Conservation (phyloP, 495 filamentous ascomycete species). For the Penicillium psychrofluorescens region DNA sequence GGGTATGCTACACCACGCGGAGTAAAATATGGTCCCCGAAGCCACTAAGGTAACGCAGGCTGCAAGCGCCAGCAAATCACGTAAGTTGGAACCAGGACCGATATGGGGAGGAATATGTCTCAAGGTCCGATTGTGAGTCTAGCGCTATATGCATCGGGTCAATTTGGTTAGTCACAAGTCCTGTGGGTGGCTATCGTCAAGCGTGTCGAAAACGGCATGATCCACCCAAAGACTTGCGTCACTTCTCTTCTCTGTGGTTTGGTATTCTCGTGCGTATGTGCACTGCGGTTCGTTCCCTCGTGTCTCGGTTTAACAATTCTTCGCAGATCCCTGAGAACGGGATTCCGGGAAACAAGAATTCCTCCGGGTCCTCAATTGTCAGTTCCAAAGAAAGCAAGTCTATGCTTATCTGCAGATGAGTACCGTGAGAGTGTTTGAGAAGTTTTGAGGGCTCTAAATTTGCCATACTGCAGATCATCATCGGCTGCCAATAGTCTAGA, state of each 20-base stretch:
- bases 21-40: neutral
- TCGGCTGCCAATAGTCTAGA: slow-evolving; percentile 9
- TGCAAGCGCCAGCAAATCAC: slow-evolving; percentile 10
- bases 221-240: slow-evolving; percentile 2
- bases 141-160: too few relatives aligned
- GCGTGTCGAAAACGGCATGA: slow-evolving; percentile 13
- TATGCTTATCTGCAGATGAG: slow-evolving; percentile 1
- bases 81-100: too few relatives aligned
- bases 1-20: neutral
- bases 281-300: neutral
- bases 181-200: too few relatives aligned
- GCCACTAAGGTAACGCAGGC: neutral
- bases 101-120: neutral
- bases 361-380: too few relatives aligned
- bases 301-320: too few relatives aligned
- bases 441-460: slow-evolving; percentile 17
- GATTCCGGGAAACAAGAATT: too few relatives aligned
- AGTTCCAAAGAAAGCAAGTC: neutral
- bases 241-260: slow-evolving; percentile 1
- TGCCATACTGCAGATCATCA: slow-evolving; percentile 6
- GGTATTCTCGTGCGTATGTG: slow-evolving; percentile 4
- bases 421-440: slow-evolving; percentile 37
- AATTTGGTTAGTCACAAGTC: too few relatives aligned
- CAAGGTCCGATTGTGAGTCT: too few relatives aligned
- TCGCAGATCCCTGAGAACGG: too few relatives aligned